Base-by-base conservation (phyloP, 73 alveolate species). In the Diophrys sp. region DNA sequence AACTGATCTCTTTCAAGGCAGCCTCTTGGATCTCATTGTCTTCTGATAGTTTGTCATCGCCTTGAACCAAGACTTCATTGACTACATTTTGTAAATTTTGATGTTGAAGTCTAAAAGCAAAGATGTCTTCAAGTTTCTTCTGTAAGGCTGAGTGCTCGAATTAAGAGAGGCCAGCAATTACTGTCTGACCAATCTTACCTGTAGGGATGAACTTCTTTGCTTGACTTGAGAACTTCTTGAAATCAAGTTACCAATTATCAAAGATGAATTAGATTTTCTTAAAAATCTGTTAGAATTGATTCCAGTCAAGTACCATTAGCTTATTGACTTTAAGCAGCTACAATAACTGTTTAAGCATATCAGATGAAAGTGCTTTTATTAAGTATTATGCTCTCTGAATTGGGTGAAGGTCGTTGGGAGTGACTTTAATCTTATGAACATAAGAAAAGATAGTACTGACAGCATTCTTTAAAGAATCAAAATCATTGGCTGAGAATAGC, bases 331-430 rank as follows among this genome's bases (percentile, higher is more conserved):
- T 71, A 31, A 94, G 82, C 75, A 94, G 82, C 82, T 88, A 88
- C 29, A 94, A 85, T 33, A 94, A 76, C 75, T 91, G 90, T 28
- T 86, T 84, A 33, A 85, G 87, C 70, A 94, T 78, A 85, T 96
- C 99, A 87, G 93, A 87, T 33, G 93, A 89, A 29, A 96, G 81
- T 0, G 96, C 97, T 80, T 94, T 98, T 25, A 95, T 74, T 28
- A 96, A 73, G 77, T 90, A 78, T 55, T 89, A 30, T 23, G 89
- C 84, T 85, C 99, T 84, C 56, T 73, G 76, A 14, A 81, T 57
- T 44, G 98, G 98, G 87, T 93, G 90, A 30, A 79, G 70, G 24
- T 75, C 84, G 30, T 75, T 56, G 54, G 73, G 32, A 33, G 71
- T 80, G 54, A 91, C 68, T 28, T 85, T 88, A 55, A 88, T 91